phyloP scores from a whole-genome alignment of 495 filamentous ascomycete genomes.

The Xylaria castorea region DNA sequence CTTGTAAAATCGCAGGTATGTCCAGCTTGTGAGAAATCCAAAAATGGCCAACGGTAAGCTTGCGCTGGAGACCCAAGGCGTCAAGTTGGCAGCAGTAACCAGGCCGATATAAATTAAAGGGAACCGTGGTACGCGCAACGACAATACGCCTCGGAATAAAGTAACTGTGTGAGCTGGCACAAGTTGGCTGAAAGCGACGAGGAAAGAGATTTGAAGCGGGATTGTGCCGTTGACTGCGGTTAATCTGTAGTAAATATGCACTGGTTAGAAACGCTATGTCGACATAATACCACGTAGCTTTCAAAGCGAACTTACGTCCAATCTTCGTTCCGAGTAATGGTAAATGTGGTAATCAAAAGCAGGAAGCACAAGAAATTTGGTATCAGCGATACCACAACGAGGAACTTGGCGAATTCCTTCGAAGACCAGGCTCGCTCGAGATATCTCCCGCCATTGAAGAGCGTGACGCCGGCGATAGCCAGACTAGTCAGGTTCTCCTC shows the following conservation, averaged over 20 bases:
- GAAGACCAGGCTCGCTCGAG: constrained; percentile 95
- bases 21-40: constrained; percentile 90
- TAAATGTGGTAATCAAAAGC: constrained; percentile 74
- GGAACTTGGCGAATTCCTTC: constrained; percentile 90
- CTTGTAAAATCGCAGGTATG: constrained; percentile 95
- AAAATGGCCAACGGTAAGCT: constrained; percentile 79
- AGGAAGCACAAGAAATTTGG: constrained; percentile 80
- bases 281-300: neutral
- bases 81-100: constrained; percentile 74
- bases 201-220: constrained; percentile 88
- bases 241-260: constrained; percentile 55
- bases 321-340: constrained; percentile 67
- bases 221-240: constrained; percentile 87
- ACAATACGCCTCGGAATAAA: constrained; percentile 83
- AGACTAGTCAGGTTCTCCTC: constrained; percentile 94
- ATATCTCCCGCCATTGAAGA: constrained; percentile 95
- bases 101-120: constrained; percentile 84
- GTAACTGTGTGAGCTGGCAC: constrained; percentile 98
- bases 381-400: constrained; percentile 75
- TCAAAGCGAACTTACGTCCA: constrained; percentile 67
- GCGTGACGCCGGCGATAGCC: constrained; percentile 74
- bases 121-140: constrained; percentile 88
- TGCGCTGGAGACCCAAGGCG: constrained; percentile 86
- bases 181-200: constrained; percentile 97
- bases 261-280: constrained; percentile 30